phyloP scores from a whole-genome alignment of 1,284 basidiomycete species.

The Gymnopus androsaceus region DNA sequence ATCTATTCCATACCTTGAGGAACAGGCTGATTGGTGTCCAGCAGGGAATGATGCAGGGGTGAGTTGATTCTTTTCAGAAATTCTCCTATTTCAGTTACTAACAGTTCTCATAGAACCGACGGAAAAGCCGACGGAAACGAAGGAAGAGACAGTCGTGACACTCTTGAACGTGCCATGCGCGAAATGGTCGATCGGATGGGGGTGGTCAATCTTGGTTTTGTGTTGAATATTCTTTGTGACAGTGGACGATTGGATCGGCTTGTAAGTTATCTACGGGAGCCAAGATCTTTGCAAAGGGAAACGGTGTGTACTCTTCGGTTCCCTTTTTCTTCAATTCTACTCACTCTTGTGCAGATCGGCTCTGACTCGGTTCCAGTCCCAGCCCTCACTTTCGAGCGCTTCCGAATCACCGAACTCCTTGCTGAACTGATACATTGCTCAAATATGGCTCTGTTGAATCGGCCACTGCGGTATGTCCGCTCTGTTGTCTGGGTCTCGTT shows the following conservation, averaged over 20 bases:
- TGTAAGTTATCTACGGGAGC: constrained; percentile 71
- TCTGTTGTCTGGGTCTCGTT: constrained; percentile 1
- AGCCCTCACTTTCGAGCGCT: constrained; percentile 88
- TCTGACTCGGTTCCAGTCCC: constrained; percentile 74
- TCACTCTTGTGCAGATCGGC: constrained; percentile 48
- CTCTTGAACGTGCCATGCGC: constrained; percentile 79
- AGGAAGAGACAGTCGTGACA: constrained; percentile 58
- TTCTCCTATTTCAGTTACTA: neutral
- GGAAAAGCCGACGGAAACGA: constrained; percentile 36
- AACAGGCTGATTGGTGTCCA: constrained; percentile 88
- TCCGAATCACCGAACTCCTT: constrained; percentile 96
- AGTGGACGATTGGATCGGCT: constrained; percentile 60
- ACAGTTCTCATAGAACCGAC: constrained; percentile 32
- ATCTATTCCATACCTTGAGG: constrained; percentile 93
- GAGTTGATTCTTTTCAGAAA: neutral
- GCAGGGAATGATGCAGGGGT: constrained; percentile 38
- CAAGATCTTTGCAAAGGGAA: constrained; percentile 51
- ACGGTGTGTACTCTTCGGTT: constrained; percentile 6
- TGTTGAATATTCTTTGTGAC: constrained; percentile 80
- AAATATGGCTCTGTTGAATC: constrained; percentile 96
- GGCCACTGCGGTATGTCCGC: constrained; percentile 48
- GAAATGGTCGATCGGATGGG: constrained; percentile 91
- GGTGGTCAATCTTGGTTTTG: constrained; percentile 88
- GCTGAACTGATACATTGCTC: constrained; percentile 97
- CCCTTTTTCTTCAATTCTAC: constrained; percentile 3